phyloP scores from a whole-genome alignment of 2,329 filamentous ascomycete species.

The Fusarium setosum region DNA sequence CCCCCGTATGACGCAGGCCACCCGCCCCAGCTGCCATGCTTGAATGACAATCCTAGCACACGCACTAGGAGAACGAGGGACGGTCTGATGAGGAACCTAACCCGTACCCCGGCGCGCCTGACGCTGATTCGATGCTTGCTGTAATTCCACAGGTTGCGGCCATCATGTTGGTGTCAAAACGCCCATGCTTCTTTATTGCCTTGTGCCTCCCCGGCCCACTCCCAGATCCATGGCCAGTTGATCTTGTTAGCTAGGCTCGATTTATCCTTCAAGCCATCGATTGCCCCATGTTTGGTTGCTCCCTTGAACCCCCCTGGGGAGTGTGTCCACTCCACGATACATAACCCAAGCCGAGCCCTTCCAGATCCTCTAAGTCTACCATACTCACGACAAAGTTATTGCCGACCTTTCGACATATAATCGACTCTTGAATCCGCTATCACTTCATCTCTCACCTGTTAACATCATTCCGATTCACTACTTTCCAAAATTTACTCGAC shows the following conservation, averaged over 20 bases:
- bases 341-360: constrained; percentile 45
- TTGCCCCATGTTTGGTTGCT: constrained; percentile 48
- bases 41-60: constrained; percentile 40
- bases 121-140: constrained; percentile 44
- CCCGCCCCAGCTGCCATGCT: constrained; percentile 41
- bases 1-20: constrained; percentile 49
- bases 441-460: background rate
- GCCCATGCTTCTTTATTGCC: constrained; percentile 42
- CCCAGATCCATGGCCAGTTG: constrained; percentile 51
- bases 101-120: constrained; percentile 22
- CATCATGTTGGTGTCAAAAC: constrained; percentile 41
- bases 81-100: constrained; percentile 29
- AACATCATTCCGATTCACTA: background rate
- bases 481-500: background rate
- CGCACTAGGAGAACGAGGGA: constrained; percentile 33
- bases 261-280: constrained; percentile 52
- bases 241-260: constrained; percentile 50
- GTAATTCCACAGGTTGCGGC: constrained; percentile 50
- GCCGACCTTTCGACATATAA: constrained; percentile 1
- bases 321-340: constrained; percentile 42
- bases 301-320: constrained; percentile 44
- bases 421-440: background rate
- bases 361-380: constrained; percentile 5
- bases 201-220: constrained; percentile 49
- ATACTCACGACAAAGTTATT: constrained; percentile 5